Evolutionary conservation across 768 basidiomycete species (phyloP).

Genomic region (Mycena rosella): DNA sequence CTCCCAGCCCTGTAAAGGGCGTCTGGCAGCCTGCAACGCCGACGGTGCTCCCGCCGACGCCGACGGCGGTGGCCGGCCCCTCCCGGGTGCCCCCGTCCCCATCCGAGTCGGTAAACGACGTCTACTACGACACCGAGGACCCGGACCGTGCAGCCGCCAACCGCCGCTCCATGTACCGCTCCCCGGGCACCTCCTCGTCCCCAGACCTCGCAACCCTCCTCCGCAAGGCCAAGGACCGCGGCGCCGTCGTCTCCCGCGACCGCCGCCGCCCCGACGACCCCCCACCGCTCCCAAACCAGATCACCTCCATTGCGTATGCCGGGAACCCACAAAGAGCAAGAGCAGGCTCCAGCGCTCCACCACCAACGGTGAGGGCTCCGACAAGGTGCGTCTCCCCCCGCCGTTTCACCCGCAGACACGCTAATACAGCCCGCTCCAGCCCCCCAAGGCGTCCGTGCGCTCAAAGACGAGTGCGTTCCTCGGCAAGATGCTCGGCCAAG

Average conservation of each 20-base stretch:
- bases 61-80: constrained; percentile 64
- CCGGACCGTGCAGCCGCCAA: constrained; percentile 77
- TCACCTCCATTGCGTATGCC: constrained; percentile 29
- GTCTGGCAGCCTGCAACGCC: constrained; percentile 67
- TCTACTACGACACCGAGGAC: constrained; percentile 77
- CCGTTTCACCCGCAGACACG: not conserved
- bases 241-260: constrained; percentile 53
- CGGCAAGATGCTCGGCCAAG: constrained; percentile 85
- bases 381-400: constrained; percentile 26
- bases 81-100: constrained; percentile 54
- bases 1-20: constrained; percentile 55
- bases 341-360: constrained; percentile 39
- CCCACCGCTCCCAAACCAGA: constrained; percentile 29
- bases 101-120: constrained; percentile 68
- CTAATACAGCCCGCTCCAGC: not conserved
- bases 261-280: constrained; percentile 34
- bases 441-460: constrained; percentile 71
- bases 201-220: constrained; percentile 92
- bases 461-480: constrained; percentile 86
- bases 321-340: constrained; percentile 49
- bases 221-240: constrained; percentile 83
- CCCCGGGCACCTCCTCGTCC: constrained; percentile 89
- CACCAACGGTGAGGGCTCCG: constrained; percentile 32
- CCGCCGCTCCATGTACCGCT: constrained; percentile 88
- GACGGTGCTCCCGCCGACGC: constrained; percentile 75